Conservation (phyloP, 2,329 filamentous ascomycete genomes). For the Metarhizium brunneum region DNA sequence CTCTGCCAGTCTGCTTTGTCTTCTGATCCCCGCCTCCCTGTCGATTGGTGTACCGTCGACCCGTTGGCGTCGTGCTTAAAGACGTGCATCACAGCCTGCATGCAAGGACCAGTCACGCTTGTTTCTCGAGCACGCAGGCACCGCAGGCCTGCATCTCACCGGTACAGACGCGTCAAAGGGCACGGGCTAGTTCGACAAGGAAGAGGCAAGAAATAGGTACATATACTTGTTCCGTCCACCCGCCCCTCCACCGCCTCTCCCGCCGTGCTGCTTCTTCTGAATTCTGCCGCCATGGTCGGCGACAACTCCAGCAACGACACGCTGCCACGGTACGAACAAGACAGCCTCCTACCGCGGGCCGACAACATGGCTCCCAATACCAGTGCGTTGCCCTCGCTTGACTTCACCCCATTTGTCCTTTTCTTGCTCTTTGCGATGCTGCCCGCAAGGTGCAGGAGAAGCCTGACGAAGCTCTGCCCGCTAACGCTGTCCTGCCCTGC, state of each 20-base stretch:
- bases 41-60: not conserved
- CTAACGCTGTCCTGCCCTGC: not conserved
- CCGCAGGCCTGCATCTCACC: not conserved
- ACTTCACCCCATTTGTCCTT: not conserved
- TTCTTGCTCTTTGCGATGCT: not conserved
- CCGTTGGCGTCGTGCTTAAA: not conserved
- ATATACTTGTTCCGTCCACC: not conserved
- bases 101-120: not conserved
- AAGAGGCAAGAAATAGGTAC: not conserved
- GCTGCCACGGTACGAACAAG: conserved; percentile 21
- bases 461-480: not conserved
- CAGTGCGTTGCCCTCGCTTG: conserved; percentile 14
- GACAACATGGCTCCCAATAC: conserved; percentile 25
- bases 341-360: conserved; percentile 14
- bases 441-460: not conserved
- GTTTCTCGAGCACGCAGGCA: not conserved
- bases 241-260: conserved; percentile 11
- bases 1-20: not conserved
- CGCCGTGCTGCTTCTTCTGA: conserved; percentile 7
- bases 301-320: conserved; percentile 14
- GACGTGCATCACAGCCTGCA: not conserved
- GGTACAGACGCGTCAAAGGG: not conserved
- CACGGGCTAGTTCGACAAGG: no score
- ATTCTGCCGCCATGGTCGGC: conserved; percentile 15
- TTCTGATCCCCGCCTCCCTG: not conserved